Base-by-base conservation (phyloP, 2,329 filamentous ascomycete species). In the Penicillium sp. region DNA sequence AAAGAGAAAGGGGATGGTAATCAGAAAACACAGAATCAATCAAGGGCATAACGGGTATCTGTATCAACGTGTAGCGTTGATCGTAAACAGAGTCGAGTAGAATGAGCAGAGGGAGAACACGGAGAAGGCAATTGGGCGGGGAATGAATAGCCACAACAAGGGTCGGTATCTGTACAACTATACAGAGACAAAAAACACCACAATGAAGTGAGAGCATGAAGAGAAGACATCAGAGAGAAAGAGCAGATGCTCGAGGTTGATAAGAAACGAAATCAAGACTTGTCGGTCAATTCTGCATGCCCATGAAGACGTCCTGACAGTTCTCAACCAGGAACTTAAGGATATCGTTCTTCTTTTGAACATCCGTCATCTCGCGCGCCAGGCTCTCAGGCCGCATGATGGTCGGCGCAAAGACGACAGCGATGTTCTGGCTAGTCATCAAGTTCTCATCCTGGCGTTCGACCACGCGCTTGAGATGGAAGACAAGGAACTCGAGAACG, bases 381-480 rank as follows among this genome's bases (percentile, higher is more conserved):
- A 98, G 85, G 70, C 89, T 94, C 72, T 88, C 84, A 57, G 96
- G 92, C 67, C 94, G 87, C 91, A 99, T 96, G 68, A 99, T 96
- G 1, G 95, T 99, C 7, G 95, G 95, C 9, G 95, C 95, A 73
- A 99, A 99, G 39, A 99, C 95, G 43, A 99, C 95, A 3, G 95
- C 92, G 61, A 98, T 80, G 73, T 99, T 99, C 78, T 96, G 91
- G 57, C 94, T 91, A 24, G 92, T 96, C 95, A 99, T 99, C 75
- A 97, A 77, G 72, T 98, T 98, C 73, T 96, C 90, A 40, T 84
- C 85, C 73, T 96, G 90, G 64, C 90, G 87, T 67, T 87, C 83
- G 58, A 96, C 90, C 40, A 99, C 94, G 60, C 92, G 87, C 66
- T 88, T 89, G 67, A 99, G 83, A 80, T 99, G 95, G 82, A 96